phyloP scores from a whole-genome alignment of 2,329 filamentous ascomycete species.

The Beauveria caledonica region DNA sequence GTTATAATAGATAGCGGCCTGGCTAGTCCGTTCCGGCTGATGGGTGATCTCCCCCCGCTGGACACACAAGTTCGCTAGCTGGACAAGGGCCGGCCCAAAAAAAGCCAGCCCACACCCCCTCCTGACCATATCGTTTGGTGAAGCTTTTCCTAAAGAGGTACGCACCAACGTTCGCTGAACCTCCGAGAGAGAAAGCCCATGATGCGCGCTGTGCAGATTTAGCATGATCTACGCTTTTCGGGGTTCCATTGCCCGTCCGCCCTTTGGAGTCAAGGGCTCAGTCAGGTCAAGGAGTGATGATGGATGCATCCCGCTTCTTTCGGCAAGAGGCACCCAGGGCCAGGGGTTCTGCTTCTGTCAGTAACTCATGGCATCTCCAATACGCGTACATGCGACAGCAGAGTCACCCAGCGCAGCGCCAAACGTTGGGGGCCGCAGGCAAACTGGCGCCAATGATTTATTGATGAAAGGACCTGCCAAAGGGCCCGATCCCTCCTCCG shows the following conservation, averaged over 20 bases:
- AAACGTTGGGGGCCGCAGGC: no score
- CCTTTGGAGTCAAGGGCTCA: background rate
- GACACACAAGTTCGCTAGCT: background rate
- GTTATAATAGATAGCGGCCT: background rate
- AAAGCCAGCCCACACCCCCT: background rate
- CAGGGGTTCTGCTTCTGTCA: no score
- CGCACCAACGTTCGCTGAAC: background rate
- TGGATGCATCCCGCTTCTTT: no score
- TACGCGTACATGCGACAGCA: no score
- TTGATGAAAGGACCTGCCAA: background rate
- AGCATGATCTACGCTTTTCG: conserved; percentile 1
- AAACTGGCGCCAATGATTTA: no score
- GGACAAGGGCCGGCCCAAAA: background rate
- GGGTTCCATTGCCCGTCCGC: background rate
- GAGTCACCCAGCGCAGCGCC: no score
- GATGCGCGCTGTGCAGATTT: conserved; percentile 3
- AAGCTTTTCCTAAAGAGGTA: conserved; percentile 3
- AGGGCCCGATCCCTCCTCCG: conserved; percentile 3
- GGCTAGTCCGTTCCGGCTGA: background rate
- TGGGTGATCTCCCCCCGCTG: background rate
- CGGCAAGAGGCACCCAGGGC: no score
- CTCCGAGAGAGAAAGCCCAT: background rate
- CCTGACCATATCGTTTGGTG: background rate
- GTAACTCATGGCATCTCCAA: no score
- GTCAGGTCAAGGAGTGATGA: no score